Base-by-base conservation (phyloP, 2,329 filamentous ascomycete species). In the Sphaerulina populicola region DNA sequence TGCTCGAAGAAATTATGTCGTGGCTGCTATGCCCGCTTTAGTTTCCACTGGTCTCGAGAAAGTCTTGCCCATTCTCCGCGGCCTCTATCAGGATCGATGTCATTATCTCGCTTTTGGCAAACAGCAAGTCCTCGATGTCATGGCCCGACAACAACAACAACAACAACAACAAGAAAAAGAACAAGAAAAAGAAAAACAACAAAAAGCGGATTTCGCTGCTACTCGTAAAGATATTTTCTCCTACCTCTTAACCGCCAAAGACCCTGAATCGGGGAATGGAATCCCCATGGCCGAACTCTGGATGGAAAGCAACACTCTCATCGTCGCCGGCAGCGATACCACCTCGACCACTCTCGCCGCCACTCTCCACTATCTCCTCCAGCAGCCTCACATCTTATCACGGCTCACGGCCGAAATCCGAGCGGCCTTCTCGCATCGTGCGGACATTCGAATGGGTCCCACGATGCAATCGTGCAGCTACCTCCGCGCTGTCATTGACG, bases 221-320 rank as follows among this genome's bases (percentile, higher is more conserved):
- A n/a, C n/a, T n/a, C n/a, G n/a, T n/a, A n/a, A n/a, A 18, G 60
- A 63, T 35, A 63, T 63, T 23, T 63, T 64, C 49, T 59, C 55
- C 33, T 62, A 57, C 31, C 36, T 61, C 18, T 48, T 53, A 9
- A 49, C 52, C 49, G 57, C 57, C 47, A 59, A 63, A 47, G 50
- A 72, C 18, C 58, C 12, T 68, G 71, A 52, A 60, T 69, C 30
- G 66, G 72, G 45, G 69, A 74, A 64, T 66, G 66, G 56, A 64
- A 68, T 62, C 64, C 69, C 46, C 2, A 58, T 59, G 51, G 47
- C 54, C 12, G 74, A 77, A 57, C 57, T 77, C 18, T 74, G 72
- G 68, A 71, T 69, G 54, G 75, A 77, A 57, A 73, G 70, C 33
- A 72, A 74, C 47, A 64, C 74, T 2, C 58, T 77, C 21, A 76